Base-by-base conservation (phyloP, 768 basidiomycete species). In the Hygrophorus russula region DNA sequence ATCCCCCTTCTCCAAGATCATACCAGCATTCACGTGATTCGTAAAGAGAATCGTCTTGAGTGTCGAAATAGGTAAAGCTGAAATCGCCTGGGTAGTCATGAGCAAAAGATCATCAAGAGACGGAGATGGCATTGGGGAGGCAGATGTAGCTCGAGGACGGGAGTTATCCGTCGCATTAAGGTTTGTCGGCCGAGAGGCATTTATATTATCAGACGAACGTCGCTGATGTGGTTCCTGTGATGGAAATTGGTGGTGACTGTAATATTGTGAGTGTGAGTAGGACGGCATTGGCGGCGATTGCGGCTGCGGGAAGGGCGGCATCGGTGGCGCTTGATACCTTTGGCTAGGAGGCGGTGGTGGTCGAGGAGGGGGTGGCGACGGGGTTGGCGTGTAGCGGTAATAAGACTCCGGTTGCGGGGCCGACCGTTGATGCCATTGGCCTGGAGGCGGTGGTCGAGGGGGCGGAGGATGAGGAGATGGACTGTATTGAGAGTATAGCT, bases 1-100 rank as follows among this genome's bases (percentile, higher is more conserved):
- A 39, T 91, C 88, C 17, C 69, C 64, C 66, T 96, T 96, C 66
- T 96, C 92, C n/a, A 94, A 64, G 1, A 92, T 64, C 53, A 80
- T 68, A 34, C 78, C 74, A 20, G 86, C 77, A 51, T 77, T 75
- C 33, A 94, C 85, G 44, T 84, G 89, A 50, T 92, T 88, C 42
- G 78, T 77, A 55, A 78, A 88, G 15, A 96, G 60, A 14, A 94
- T 72, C 2, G 70, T 68, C 58, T 96, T 96, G 37, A 96, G 67
- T n/a, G 70, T 62, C 17, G 76, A 65, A 42, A 93, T 76, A 5
- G 82, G 76, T 11, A 94, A 66, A 2, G 68, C 59, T 1, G 68
- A 58, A n/a, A 93, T 60, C 11, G 69, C 66, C 5, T 72, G 73
- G 1, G 67, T 56, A 0, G 75, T 59, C 69, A 88, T 78, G 0